These are phyloP conservation scores for Bryum argenteum DNA, from an alignment of 225 moss, liverwort and hornwort species.

Conservation along the genomic window DNA sequence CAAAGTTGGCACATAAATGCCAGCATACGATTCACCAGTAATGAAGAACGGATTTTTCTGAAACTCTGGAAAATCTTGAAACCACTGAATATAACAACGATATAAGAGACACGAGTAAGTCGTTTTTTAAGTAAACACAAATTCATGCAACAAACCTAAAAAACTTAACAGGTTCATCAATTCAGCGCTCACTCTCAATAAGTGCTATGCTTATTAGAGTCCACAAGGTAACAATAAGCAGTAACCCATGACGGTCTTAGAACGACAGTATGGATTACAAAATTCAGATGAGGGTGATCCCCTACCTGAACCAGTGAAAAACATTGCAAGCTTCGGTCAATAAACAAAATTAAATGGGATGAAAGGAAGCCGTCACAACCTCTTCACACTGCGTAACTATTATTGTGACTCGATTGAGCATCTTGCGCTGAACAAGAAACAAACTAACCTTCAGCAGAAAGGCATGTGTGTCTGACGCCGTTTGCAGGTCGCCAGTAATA, in stretches of 20 bases:
- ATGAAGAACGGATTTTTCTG: conserved; percentile 71
- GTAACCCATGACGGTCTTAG: neutral
- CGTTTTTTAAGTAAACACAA: neutral
- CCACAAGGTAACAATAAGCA: neutral
- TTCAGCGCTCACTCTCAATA: neutral
- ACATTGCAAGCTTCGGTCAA: neutral
- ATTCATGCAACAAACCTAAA: neutral
- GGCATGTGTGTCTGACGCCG: conserved; percentile 71
- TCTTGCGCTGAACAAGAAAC: conserved; percentile 3
- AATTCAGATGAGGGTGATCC: too few relatives aligned
- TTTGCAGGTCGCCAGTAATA: conserved; percentile 76
- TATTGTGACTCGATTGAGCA: too few relatives aligned
- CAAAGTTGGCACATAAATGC: conserved; percentile 87
- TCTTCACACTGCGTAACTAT: too few relatives aligned
- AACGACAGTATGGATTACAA: too few relatives aligned
- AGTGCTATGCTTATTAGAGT: neutral
- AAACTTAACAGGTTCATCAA: neutral
- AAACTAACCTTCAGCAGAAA: conserved; percentile 72
- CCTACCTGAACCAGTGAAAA: neutral
- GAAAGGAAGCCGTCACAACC: neutral
- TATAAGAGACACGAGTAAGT: neutral
- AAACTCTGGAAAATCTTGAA: conserved; percentile 74
- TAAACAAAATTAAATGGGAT: neutral
- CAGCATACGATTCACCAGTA: conserved; percentile 82
- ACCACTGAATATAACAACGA: conserved; percentile 58